phyloP scores from a whole-genome alignment of 495 filamentous ascomycete species.

The Hyaloscypha hepaticicola region DNA sequence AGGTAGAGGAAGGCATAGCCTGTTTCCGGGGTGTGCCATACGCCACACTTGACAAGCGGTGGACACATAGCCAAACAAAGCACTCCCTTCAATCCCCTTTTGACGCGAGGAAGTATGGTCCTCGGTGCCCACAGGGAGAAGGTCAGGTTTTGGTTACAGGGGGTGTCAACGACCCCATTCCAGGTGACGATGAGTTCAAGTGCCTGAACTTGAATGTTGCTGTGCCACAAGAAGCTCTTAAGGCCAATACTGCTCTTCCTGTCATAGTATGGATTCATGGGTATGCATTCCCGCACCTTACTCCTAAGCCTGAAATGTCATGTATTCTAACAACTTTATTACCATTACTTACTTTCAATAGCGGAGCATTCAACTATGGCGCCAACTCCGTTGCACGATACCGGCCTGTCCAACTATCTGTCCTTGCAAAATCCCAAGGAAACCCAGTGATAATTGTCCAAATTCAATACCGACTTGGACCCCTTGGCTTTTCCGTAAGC shows the following conservation, averaged over 20 bases:
- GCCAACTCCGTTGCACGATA: constrained; percentile 13
- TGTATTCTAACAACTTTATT: neutral
- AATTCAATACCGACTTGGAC: constrained; percentile 33
- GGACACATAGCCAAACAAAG: constrained; percentile 12
- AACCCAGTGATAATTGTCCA: constrained; percentile 13
- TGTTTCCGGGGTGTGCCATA: constrained; percentile 20
- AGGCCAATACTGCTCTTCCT: constrained; percentile 3
- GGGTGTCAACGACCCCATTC: neutral
- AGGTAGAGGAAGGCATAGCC: constrained; percentile 10
- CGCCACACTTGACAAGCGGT: constrained; percentile 13
- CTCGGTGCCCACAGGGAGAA: constrained; percentile 7
- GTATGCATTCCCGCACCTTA: constrained; percentile 7
- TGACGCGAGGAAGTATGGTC: constrained; percentile 18
- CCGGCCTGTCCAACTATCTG: neutral
- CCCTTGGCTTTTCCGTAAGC: constrained; percentile 36
- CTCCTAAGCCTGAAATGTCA: neutral
- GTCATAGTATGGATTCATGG: constrained; percentile 26
- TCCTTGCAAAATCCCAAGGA: constrained; percentile 1
- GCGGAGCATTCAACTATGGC: constrained; percentile 16
- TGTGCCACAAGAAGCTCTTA: constrained; percentile 1
- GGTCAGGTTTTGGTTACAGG: constrained; percentile 9
- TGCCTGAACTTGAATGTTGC: constrained; percentile 19
- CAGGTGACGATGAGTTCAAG: constrained; percentile 23
- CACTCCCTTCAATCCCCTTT: constrained; percentile 17
- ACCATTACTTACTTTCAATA: constrained; percentile 1